Evolutionary conservation across 23 red algal species (phyloP).

Genomic region (Gracilaria domingensis): DNA sequence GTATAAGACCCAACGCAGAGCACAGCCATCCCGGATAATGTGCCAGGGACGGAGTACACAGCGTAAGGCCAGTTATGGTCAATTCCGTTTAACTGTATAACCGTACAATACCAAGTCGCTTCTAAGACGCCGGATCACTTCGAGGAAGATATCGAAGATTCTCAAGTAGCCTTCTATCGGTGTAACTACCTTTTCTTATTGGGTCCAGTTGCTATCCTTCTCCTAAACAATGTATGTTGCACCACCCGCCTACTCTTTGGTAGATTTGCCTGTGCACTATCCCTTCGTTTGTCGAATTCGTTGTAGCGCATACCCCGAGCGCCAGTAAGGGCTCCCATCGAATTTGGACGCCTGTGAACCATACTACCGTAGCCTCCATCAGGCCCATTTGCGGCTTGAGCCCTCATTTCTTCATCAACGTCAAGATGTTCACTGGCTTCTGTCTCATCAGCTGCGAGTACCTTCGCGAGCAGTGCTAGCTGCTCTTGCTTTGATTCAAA

Average conservation of each 20-base stretch:
- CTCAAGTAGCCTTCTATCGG: background rate
- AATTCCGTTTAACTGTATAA: too few relatives aligned
- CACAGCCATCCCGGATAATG: too few relatives aligned
- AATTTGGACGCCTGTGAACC: slow-evolving; percentile 40
- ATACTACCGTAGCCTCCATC: slow-evolving; percentile 52
- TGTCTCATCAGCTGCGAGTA: slow-evolving; percentile 91
- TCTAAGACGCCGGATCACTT: background rate
- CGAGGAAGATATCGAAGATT: background rate
- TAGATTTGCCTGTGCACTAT: background rate
- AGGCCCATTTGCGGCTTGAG: slow-evolving; percentile 43
- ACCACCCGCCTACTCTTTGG: slow-evolving; percentile 84
- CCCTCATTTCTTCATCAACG: slow-evolving; percentile 65
- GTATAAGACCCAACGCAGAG: too few relatives aligned
- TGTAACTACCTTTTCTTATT: background rate
- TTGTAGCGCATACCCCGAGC: slow-evolving; percentile 80
- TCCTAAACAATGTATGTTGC: slow-evolving; percentile 89
- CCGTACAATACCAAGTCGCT: background rate
- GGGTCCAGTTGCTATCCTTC: slow-evolving; percentile 39
- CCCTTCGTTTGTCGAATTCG: slow-evolving; percentile 78
- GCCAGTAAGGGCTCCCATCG: slow-evolving; percentile 77
- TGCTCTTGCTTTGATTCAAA: slow-evolving; percentile 80
- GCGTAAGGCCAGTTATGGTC: too few relatives aligned
- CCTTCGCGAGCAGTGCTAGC: slow-evolving; percentile 71
- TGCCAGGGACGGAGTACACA: too few relatives aligned
- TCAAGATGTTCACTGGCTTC: slow-evolving; percentile 81